A percentile compares a stretch with the other conserved stretches of the same genome.
phyloP scores from a whole-genome alignment of 306 rosid species.

The Vigna reflexopilosa region DNA sequence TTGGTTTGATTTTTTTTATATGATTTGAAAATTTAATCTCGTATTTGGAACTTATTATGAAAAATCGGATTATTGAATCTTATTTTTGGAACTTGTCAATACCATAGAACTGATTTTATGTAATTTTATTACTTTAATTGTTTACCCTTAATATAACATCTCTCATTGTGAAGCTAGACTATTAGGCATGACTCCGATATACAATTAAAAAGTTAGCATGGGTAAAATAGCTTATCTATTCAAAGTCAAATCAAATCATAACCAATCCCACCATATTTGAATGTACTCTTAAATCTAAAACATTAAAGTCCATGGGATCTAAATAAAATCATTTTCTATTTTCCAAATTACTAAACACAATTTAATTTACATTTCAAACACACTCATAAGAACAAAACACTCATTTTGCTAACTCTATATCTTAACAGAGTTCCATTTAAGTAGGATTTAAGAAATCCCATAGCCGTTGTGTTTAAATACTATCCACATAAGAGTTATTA shows the following conservation, averaged over 20 bases:
- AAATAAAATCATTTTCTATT: background rate
- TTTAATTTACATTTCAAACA: background rate
- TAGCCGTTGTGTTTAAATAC: conserved; percentile 12
- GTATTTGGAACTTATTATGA: background rate
- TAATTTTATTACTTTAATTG: conserved; percentile 1
- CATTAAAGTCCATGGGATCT: background rate
- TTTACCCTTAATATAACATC: conserved; percentile 1
- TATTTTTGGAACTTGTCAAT: background rate
- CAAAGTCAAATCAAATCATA: background rate
- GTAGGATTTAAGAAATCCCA: background rate
- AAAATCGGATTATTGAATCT: background rate
- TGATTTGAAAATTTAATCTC: conserved; percentile 17
- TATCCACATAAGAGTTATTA: background rate
- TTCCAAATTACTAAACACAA: background rate
- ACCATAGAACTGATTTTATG: background rate
- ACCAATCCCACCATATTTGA: background rate
- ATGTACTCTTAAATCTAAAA: background rate
- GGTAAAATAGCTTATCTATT: background rate
- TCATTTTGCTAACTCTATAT: conserved; percentile 15
- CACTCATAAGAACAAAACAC: background rate
- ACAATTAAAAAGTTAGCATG: background rate
- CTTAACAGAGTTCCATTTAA: conserved; percentile 17
- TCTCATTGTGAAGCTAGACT: background rate
- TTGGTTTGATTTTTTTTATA: background rate
- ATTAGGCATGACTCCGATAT: background rate